Percentiles rank a stretch among this genome's conserved stretches.
These are phyloP conservation scores for Maudiozyma barnettii DNA, from an alignment of 805 yeast species.

Conservation along the genomic window DNA sequence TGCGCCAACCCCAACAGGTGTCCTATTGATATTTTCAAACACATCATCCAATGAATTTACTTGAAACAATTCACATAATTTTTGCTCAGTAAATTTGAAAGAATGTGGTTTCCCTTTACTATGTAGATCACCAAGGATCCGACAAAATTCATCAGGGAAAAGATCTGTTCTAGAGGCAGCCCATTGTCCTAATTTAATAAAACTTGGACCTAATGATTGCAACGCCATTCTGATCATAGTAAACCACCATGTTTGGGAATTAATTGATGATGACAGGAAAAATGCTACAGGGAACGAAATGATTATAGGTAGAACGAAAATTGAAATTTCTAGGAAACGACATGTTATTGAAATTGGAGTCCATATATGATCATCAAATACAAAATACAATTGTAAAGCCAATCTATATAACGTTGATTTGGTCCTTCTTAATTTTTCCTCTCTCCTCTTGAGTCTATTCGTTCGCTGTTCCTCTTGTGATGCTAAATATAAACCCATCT, in stretches of 20 bases:
- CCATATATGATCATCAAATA: slow-evolving; percentile 42
- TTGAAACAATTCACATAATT: slow-evolving; percentile 49
- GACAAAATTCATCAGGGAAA: slow-evolving; percentile 70
- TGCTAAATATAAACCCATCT: slow-evolving; percentile 51
- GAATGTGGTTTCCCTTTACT: slow-evolving; percentile 75
- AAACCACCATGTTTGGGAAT: slow-evolving; percentile 56
- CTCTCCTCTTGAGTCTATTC: neutral
- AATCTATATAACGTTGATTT: slow-evolving; percentile 19
- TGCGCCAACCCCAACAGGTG: slow-evolving; percentile 94
- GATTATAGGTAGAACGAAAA: slow-evolving; percentile 47
- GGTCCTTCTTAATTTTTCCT: neutral
- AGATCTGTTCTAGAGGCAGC: slow-evolving; percentile 96
- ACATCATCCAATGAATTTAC: slow-evolving; percentile 55
- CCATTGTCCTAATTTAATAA: slow-evolving; percentile 93
- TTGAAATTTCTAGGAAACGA: slow-evolving; percentile 48
- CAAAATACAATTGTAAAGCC: slow-evolving; percentile 29
- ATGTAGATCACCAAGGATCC: slow-evolving; percentile 66
- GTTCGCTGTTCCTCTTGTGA: slow-evolving; percentile 43
- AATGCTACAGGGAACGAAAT: slow-evolving; percentile 49
- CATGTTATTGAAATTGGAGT: slow-evolving; percentile 64
- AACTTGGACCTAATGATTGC: slow-evolving; percentile 88
- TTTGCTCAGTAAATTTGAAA: slow-evolving; percentile 46
- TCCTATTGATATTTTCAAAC: slow-evolving; percentile 65
- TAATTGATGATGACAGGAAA: slow-evolving; percentile 14
- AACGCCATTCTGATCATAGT: slow-evolving; percentile 51